These are phyloP conservation scores for Rhododendron kiyosumense DNA, from an alignment of 148 eudicot species.

Conservation along the genomic window DNA sequence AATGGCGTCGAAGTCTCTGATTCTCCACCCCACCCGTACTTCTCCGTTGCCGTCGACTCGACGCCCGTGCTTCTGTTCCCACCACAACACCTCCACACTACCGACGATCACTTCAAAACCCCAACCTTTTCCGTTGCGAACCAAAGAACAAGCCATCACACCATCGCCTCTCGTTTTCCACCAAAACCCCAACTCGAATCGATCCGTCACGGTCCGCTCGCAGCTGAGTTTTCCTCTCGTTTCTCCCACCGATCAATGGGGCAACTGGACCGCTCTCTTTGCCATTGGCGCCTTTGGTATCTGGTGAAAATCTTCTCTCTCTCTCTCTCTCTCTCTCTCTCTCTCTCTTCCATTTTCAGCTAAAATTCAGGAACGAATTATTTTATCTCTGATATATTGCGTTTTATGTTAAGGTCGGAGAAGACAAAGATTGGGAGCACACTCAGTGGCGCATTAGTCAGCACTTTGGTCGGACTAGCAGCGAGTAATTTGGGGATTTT, in stretches of 20 bases:
- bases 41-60: constrained; percentile 11
- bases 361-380: neutral
- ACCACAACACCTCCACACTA: neutral
- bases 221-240: constrained; percentile 43
- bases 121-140: neutral
- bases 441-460: constrained; percentile 74
- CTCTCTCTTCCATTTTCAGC: neutral
- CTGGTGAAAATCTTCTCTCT: constrained; percentile 35
- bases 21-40: constrained; percentile 7
- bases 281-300: constrained; percentile 70
- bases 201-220: constrained; percentile 26
- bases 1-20: constrained; percentile 19
- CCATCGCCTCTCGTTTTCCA: neutral
- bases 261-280: constrained; percentile 74
- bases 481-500: constrained; percentile 74
- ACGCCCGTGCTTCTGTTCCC: neutral
- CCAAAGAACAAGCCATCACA: neutral
- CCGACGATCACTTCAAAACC: neutral
- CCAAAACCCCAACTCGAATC: constrained; percentile 3
- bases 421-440: constrained; percentile 76
- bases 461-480: constrained; percentile 68
- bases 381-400: neutral
- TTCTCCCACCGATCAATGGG: constrained; percentile 76
- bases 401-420: constrained; percentile 65
- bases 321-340: too few relatives aligned